phyloP scores from a whole-genome alignment of 2,329 filamentous ascomycete species.

The Pyrenochaeta sp. region DNA sequence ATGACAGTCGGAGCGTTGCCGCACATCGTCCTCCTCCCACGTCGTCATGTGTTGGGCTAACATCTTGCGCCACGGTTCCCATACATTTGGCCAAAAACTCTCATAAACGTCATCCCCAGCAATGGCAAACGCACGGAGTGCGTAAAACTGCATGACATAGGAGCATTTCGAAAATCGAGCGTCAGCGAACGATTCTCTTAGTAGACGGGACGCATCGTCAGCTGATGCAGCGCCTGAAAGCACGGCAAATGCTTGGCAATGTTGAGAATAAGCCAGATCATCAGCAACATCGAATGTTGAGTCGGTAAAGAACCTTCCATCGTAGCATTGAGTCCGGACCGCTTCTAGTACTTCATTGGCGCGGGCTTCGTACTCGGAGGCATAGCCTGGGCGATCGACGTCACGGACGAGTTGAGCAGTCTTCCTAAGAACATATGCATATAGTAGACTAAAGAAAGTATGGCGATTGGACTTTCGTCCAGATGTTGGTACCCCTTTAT shows the following conservation, averaged over 20 bases:
- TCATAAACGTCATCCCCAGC: slow-evolving; percentile 49
- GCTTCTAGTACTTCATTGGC: no score
- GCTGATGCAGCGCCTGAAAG: neutral
- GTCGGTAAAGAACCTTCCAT: no score
- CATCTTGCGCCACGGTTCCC: slow-evolving; percentile 51
- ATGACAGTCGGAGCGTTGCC: slow-evolving; percentile 55
- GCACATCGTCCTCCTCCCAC: slow-evolving; percentile 55
- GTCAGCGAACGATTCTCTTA: neutral
- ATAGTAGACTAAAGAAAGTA: no score
- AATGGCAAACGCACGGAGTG: slow-evolving; percentile 47
- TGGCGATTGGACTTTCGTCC: no score
- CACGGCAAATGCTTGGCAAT: neutral
- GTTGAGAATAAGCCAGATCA: neutral
- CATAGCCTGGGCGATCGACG: no score
- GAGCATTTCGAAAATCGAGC: neutral
- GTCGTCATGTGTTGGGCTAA: slow-evolving; percentile 49
- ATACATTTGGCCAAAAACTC: slow-evolving; percentile 22
- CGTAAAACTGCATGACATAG: slow-evolving; percentile 43
- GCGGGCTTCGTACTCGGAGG: no score
- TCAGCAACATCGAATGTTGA: neutral
- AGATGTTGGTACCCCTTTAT: no score
- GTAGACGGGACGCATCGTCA: neutral
- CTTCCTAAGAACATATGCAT: no score
- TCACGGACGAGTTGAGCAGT: no score
- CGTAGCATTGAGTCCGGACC: no score